phyloP scores from a whole-genome alignment of 768 basidiomycete genomes.

The Candolleomyces efflorescens region DNA sequence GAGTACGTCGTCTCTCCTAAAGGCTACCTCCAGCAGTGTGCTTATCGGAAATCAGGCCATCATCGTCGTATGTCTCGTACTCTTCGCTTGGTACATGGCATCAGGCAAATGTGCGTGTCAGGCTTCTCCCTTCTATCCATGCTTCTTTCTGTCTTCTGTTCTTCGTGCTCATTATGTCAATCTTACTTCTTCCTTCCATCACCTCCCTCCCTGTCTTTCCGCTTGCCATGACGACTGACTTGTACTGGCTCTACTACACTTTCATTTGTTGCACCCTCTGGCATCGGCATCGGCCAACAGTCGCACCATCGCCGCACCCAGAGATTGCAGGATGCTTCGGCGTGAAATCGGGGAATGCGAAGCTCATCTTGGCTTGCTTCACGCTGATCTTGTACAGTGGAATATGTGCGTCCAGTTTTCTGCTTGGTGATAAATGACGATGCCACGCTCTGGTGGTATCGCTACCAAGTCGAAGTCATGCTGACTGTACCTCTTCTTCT shows the following conservation, averaged over 20 bases:
- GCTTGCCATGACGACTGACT: background rate
- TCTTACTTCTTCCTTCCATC: too few species aligned
- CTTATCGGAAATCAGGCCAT: background rate
- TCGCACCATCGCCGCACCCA: background rate
- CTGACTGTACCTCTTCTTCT: too few species aligned
- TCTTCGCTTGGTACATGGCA: conserved; percentile 5
- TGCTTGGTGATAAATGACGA: background rate
- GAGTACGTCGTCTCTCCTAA: background rate
- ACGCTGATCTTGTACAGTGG: conserved; percentile 5
- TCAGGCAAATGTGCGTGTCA: background rate
- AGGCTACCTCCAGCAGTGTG: too few species aligned
- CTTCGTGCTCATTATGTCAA: too few species aligned
- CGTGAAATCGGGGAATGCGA: background rate
- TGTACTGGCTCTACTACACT: background rate
- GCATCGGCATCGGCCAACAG: background rate
- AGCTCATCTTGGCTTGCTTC: conserved; percentile 4
- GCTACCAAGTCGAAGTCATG: too few species aligned
- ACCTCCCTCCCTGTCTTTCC: too few species aligned
- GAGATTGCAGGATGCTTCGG: conserved; percentile 6
- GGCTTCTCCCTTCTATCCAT: too few species aligned
- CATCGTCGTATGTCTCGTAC: background rate
- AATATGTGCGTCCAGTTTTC: background rate
- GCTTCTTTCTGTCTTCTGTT: too few species aligned
- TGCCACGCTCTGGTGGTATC: background rate
- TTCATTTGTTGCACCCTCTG: background rate